Base-by-base conservation (phyloP, 164 flowering plant species). In the Stephania japonica region DNA sequence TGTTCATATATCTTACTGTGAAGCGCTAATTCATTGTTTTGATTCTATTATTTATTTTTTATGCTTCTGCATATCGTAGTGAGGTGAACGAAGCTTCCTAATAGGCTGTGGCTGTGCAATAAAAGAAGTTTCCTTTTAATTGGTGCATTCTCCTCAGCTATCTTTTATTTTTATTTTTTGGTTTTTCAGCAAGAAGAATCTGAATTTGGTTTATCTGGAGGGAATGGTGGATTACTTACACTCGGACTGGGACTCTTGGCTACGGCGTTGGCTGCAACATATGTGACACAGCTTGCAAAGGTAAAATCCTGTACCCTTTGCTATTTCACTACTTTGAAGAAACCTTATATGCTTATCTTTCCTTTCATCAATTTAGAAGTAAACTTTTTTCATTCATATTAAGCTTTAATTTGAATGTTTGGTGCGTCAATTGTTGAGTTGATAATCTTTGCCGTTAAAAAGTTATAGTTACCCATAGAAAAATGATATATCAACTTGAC, bases 131-230 rank as follows among this genome's bases (percentile, higher is more conserved):
- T 32, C 38, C 38, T 67, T 38, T 18, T 67, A 7, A 12, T 67
- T 32, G 42, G n/a, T 16, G 18, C 16, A 25, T 19, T 43, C 25
- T 66, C 38, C 63, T 66, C n/a, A 67, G 38, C 26, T 68, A 8
- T 19, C 67, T 4, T 11, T 71, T 74, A 19, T 21, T 38, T 62
- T 42, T 8, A 13, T 71, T 74, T 24, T 21, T 43, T 49, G 42
- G 41, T 38, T 26, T 85, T 75, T 41, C 87, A 92, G 99, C 97
- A 94, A 88, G 99, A 94, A 74, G 99, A 91, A 80, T 86, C 97
- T 64, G 88, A 82, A 0, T 23, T 80, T 67, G 93, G 90, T 78
- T 81, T 90, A 67, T 71, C 72, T 19, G 97, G 97, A 75, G 97
- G 97, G 53, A 21, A 84, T 72, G 86, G 89, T 53, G 90, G 87